Evolutionary conservation across 257 asterid species (phyloP).

Genomic region (Nemophila menziesii): DNA sequence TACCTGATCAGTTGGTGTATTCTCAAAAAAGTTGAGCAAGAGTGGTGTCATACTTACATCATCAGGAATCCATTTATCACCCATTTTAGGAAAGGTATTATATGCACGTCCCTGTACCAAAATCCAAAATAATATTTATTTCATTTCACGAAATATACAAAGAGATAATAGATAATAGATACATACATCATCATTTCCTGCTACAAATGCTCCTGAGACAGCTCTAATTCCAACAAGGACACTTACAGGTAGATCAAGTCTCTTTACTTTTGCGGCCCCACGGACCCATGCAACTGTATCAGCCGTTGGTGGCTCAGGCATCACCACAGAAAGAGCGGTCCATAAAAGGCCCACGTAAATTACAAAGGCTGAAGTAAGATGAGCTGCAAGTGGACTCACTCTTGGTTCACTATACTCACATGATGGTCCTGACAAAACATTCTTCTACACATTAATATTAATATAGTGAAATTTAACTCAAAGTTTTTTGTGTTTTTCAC

Average conservation of each 20-base stretch:
- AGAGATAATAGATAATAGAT: background rate
- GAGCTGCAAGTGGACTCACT: slow-evolving; percentile 98
- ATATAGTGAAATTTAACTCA: slow-evolving; percentile 1
- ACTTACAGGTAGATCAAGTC: slow-evolving; percentile 67
- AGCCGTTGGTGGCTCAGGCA: slow-evolving; percentile 96
- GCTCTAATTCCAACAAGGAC: slow-evolving; percentile 84
- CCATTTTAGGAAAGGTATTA: slow-evolving; percentile 96
- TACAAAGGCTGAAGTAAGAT: slow-evolving; percentile 85
- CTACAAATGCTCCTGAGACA: slow-evolving; percentile 94
- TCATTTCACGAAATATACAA: slow-evolving; percentile 1
- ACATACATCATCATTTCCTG: slow-evolving; percentile 96
- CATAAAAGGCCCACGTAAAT: slow-evolving; percentile 84
- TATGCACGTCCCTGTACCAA: slow-evolving; percentile 89
- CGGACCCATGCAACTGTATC: slow-evolving; percentile 71
- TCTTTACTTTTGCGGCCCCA: slow-evolving; percentile 81
- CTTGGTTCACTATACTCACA: slow-evolving; percentile 77
- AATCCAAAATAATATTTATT: slow-evolving; percentile 9
- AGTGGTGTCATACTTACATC: slow-evolving; percentile 61
- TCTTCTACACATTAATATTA: slow-evolving; percentile 4
- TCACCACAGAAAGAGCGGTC: slow-evolving; percentile 88
- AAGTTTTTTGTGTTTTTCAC: slow-evolving; percentile 25
- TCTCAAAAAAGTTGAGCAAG: slow-evolving; percentile 77
- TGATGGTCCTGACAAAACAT: slow-evolving; percentile 47
- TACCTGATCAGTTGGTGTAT: slow-evolving; percentile 90
- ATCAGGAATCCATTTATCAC: slow-evolving; percentile 83